These are phyloP conservation scores for Rhizopus delemar DNA, from an alignment of 371 early-diverging fungal genomes.

Conservation along the genomic window DNA sequence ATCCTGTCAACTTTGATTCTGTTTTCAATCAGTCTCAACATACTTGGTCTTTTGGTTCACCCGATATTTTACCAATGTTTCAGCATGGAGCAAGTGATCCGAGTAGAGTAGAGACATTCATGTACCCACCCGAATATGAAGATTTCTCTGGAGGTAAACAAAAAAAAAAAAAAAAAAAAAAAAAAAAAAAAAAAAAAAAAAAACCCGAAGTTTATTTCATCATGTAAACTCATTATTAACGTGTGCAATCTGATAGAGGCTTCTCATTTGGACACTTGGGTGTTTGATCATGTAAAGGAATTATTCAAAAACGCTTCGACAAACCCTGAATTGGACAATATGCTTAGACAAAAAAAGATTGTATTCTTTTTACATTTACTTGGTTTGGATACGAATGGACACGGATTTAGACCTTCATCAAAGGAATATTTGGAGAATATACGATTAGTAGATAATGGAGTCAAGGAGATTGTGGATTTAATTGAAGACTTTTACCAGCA, in stretches of 20 bases:
- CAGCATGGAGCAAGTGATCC: conserved; percentile 85
- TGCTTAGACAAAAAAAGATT: conserved; percentile 73
- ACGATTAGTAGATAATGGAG: conserved; percentile 75
- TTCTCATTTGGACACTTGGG: conserved; percentile 85
- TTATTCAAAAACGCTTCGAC: conserved; percentile 42
- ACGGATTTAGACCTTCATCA: conserved; percentile 85
- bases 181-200: no score
- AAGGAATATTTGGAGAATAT: conserved; percentile 84
- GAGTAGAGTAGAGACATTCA: conserved; percentile 76
- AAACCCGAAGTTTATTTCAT: neutral
- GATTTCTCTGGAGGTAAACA: conserved; percentile 80
- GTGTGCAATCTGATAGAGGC: conserved; percentile 61
- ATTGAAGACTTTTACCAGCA: conserved; percentile 76
- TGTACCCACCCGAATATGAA: conserved; percentile 87
- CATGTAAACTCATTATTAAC: neutral
- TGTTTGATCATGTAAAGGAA: conserved; percentile 70
- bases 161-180: no score
- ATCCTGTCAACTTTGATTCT: conserved; percentile 95
- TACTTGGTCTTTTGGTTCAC: conserved; percentile 97
- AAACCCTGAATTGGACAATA: conserved; percentile 51
- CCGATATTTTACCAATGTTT: conserved; percentile 97
- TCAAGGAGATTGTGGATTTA: conserved; percentile 62
- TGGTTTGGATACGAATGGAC: conserved; percentile 95
- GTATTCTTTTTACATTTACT: conserved; percentile 92
- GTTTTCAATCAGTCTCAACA: conserved; percentile 88